Conservation (phyloP, 345 rosid genomes). For the Corchorus olitorius region DNA sequence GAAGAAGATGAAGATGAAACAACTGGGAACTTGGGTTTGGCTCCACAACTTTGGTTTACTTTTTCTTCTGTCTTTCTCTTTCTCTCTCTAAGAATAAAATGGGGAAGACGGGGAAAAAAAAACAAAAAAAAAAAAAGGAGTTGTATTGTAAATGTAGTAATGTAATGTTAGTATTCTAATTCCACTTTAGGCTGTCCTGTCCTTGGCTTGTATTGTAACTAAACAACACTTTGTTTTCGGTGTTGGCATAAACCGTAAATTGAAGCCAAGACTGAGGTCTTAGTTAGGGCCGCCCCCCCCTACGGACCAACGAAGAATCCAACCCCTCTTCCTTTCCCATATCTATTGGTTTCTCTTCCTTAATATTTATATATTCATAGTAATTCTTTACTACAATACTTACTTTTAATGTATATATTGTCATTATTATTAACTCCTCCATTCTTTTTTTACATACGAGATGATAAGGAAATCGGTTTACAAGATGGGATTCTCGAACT, state of each 20-base stretch:
- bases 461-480: too few species aligned
- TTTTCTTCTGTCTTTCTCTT: slow-evolving; percentile 21
- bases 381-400: too few species aligned
- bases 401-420: too few species aligned
- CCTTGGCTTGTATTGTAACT: slow-evolving; percentile 36
- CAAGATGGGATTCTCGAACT: too few species aligned
- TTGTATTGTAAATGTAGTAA: neutral
- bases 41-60: slow-evolving; percentile 30
- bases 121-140: neutral
- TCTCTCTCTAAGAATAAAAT: slow-evolving; percentile 15
- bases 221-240: slow-evolving; percentile 30
- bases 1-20: slow-evolving; percentile 7
- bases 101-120: neutral
- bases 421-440: too few species aligned
- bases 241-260: slow-evolving; percentile 63
- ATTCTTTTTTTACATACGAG: too few species aligned
- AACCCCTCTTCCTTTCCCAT: slow-evolving; percentile 14
- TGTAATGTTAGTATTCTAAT: neutral
- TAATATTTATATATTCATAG: too few species aligned
- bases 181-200: neutral
- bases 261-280: slow-evolving; percentile 27
- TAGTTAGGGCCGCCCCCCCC: slow-evolving; percentile 44
- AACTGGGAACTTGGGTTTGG: slow-evolving; percentile 23
- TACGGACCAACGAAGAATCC: slow-evolving; percentile 59
- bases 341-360: too few species aligned